Evolutionary conservation across 331 rosid species (phyloP), one percentile per base, ranked within the genome.

Genomic region (Dryas integrifolia): DNA sequence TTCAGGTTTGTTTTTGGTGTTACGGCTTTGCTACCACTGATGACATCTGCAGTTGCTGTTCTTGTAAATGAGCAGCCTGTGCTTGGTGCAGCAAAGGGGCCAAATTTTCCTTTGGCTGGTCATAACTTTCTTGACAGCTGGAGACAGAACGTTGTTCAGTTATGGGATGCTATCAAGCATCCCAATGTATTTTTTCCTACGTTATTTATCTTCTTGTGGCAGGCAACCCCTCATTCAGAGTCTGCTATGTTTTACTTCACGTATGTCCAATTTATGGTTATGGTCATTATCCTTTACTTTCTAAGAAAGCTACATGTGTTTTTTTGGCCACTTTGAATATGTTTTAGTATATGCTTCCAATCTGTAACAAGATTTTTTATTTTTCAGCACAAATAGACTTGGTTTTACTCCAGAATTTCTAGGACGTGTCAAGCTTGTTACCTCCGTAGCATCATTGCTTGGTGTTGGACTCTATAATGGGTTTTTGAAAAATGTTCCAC

Each of bases 401-500:
- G 93, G 95, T 60, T 95, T 95, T 85, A 88, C 89, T 8, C 92
- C 97, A 0, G 97, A 95, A 73, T 95, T 95, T 80, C 86, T 95
- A 56, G 99, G 99, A 51, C 90, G 96, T 70, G 97, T 95, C 84
- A 91, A 89, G 82, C 92, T 91, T 76, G 99, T 95, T 79, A 88
- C 99, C 53, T 95, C 99, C 6, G 79, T 95, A 65, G 97, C 99
- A 50, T 92, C 98, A 45, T 76, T 95, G 81, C 82, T 88, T 71
- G 97, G 97, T 77, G 99, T 95, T 72, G 97, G 97, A 65, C 74
- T 95, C 63, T 95, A 91, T 83, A 95, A 95, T 77, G 97, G 97
- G 45, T 89, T 91, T 87, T 77, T 91, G 73, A 91, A 94, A 84
- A 85, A 85, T 60, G 96, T 89, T 79, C 86, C 92, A 11, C 55